Base-by-base conservation (phyloP, 768 basidiomycete genomes). In the Mrakia frigida region DNA sequence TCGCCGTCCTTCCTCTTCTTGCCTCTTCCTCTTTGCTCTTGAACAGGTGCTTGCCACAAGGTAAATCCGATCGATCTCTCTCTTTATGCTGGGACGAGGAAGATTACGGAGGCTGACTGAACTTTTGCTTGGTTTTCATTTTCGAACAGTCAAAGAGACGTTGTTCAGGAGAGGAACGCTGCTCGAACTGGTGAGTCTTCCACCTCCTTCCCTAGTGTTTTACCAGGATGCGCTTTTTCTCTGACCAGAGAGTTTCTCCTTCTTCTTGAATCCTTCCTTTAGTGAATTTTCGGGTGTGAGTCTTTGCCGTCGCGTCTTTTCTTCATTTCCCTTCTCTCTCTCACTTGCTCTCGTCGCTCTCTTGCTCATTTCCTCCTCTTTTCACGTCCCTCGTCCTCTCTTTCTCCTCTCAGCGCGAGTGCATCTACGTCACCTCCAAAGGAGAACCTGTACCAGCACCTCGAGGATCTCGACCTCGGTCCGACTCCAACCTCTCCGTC, bases 361-460 rank as follows among this genome's bases (percentile, higher is more conserved):
- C 56, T 11, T 3, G 4, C 63, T 21, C 63, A 33, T 50, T 28
- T 14, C 31, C 1, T 10, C 37, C 69, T 53, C 21, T 60, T 28
- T 6, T n/a, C n/a, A n/a, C n/a, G n/a, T n/a, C n/a, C n/a, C n/a
- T n/a, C n/a, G n/a, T n/a, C n/a, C n/a, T n/a, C n/a, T n/a, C n/a
- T n/a, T n/a, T n/a, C n/a, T n/a, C n/a, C n/a, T n/a, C n/a, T n/a
- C 68, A 75, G 74, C 74, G 75, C 10, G 75, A 76, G 63, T 76
- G 75, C 41, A 31, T 76, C 43, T 76, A 76, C 50, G 43, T 76
- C 13, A 52, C 69, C 21, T 53, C 69, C 14, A 53, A 53, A 14
- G 70, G 75, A n/a, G 56, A 73, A 35, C 46, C 69, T 18, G 70
- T 73, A 10, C 35, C 70, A 31, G 70, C 70, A 3, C 75, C 70